phyloP scores from a whole-genome alignment of 495 filamentous ascomycete species.

The Trichoderma erinaceum region DNA sequence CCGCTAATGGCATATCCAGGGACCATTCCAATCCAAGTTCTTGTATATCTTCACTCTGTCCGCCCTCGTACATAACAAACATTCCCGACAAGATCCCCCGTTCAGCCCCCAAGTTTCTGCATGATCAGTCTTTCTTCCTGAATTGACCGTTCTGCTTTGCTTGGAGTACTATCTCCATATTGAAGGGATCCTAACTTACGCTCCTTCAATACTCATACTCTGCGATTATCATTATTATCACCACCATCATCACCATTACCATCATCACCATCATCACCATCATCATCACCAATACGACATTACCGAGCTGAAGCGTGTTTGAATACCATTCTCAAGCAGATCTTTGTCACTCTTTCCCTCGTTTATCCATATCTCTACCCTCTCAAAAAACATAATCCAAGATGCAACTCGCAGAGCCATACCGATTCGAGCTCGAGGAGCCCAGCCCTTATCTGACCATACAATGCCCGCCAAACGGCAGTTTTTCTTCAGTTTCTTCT shows the following conservation, averaged over 20 bases:
- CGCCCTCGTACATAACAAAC: not conserved
- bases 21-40: constrained; percentile 8
- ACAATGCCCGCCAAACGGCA: constrained; percentile 24
- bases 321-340: not conserved
- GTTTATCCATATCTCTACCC: not conserved
- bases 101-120: constrained; percentile 1
- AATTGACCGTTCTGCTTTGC: not conserved
- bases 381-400: constrained; percentile 15
- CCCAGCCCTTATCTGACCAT: constrained; percentile 23
- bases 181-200: constrained; percentile 1
- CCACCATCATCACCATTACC: not conserved
- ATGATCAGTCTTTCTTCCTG: not conserved
- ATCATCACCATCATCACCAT: not conserved
- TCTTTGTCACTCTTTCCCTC: not conserved
- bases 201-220: constrained; percentile 19
- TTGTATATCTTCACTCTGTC: constrained; percentile 14
- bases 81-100: constrained; percentile 13
- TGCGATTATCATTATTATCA: constrained; percentile 15
- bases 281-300: not conserved
- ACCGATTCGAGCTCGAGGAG: constrained; percentile 23
- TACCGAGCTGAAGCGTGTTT: not conserved
- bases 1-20: not conserved
- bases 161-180: constrained; percentile 10
- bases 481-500: constrained; percentile 28
- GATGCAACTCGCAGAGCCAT: not conserved